Evolutionary conservation across 306 rosid species (phyloP).

Genomic region (Vigna mungo): DNA sequence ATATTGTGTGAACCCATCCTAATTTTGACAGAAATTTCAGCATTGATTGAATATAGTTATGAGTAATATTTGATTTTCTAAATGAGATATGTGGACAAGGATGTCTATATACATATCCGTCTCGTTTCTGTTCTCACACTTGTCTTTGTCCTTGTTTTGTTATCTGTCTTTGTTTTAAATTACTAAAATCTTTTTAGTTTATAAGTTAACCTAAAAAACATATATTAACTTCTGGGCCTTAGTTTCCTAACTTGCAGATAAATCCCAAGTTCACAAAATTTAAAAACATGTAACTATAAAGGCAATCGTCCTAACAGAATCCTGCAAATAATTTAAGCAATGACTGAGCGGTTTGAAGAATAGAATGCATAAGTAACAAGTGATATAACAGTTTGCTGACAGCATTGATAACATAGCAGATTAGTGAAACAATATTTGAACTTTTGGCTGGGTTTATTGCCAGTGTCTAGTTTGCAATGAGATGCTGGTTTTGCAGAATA

Average conservation of each 20-base stretch:
- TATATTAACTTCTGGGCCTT: too few relatives aligned
- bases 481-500: not conserved
- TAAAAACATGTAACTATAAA: not conserved
- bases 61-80: too few relatives aligned
- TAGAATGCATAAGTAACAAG: not conserved
- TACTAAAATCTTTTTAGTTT: too few relatives aligned
- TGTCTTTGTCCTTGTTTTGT: too few relatives aligned
- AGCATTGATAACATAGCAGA: not conserved
- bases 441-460: not conserved
- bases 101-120: too few relatives aligned
- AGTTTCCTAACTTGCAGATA: not conserved
- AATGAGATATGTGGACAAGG: too few relatives aligned
- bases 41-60: too few relatives aligned
- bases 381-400: conserved; percentile 4
- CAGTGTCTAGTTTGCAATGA: not conserved
- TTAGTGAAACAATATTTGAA: not conserved
- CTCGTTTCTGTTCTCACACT: too few relatives aligned
- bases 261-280: not conserved
- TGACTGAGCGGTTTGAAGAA: not conserved
- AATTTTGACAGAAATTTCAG: too few relatives aligned
- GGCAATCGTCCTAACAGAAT: not conserved
- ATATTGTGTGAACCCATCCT: too few relatives aligned
- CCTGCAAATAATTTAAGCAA: not conserved
- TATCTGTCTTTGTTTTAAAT: too few relatives aligned
- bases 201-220: too few relatives aligned